A percentile compares a stretch with the other conserved stretches of the same genome.
Conservation (phyloP, 805 yeast genomes). For the Scheffersomyces ergatensis region DNA sequence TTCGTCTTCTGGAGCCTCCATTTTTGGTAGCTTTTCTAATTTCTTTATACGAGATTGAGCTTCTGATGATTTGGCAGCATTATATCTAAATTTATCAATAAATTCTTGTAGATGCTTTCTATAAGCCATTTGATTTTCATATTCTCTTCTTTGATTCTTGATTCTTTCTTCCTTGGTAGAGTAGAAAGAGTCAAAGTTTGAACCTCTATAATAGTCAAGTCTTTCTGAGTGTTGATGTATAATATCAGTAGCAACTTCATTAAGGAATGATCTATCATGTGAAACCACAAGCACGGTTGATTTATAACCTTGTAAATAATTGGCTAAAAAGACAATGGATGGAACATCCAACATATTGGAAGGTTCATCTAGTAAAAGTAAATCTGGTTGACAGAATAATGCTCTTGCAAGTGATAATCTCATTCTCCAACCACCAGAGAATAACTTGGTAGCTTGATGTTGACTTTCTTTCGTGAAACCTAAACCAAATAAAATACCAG, state of each 20-base stretch:
- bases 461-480: constrained; percentile 93
- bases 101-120: constrained; percentile 91
- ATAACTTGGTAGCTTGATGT: constrained; percentile 75
- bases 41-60: constrained; percentile 98
- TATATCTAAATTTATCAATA: constrained; percentile 94
- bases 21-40: constrained; percentile 86
- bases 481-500: constrained; percentile 85
- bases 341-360: constrained; percentile 99
- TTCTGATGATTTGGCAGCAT: constrained; percentile 96
- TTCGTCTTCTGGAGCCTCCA: constrained; percentile 95
- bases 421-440: constrained; percentile 99
- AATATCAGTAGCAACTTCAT: constrained; percentile 97
- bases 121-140: constrained; percentile 95
- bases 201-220: constrained; percentile 90
- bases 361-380: constrained; percentile 94
- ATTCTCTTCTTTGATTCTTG: constrained; percentile 90
- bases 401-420: constrained; percentile 98
- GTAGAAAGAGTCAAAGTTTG: constrained; percentile 90
- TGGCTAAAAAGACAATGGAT: constrained; percentile 88
- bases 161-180: constrained; percentile 92
- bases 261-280: constrained; percentile 94
- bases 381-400: constrained; percentile 93
- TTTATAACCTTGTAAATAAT: constrained; percentile 85
- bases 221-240: constrained; percentile 97
- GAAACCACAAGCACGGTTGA: constrained; percentile 94